Evolutionary conservation across 176 grass and related monocot species (phyloP).

Genomic region (Elaeis guineensis): DNA sequence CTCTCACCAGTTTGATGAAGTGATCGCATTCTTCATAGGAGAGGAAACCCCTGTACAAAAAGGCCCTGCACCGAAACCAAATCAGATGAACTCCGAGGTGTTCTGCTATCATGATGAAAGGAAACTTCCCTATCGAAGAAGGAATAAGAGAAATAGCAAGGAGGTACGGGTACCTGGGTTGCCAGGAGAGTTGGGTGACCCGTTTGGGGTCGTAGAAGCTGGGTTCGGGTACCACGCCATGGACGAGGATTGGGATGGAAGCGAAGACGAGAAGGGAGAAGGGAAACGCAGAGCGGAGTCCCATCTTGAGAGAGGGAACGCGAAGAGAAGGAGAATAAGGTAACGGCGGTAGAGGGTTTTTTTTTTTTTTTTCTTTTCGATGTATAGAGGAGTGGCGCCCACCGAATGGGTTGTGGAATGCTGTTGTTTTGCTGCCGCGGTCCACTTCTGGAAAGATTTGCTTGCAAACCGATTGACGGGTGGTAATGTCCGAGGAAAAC

Average conservation of each 20-base stretch:
- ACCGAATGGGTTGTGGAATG: no score
- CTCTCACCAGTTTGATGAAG: conserved; percentile 44
- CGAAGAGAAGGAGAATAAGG: not conserved
- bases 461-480: no score
- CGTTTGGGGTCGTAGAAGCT: conserved; percentile 41
- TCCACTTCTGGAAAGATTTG: no score
- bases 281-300: not conserved
- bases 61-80: conserved; percentile 29
- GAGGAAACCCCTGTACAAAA: conserved; percentile 61
- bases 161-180: conserved; percentile 33
- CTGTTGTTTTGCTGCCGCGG: no score
- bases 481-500: no score
- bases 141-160: not conserved
- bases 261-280: conserved; percentile 12
- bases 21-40: conserved; percentile 55
- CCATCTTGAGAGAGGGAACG: not conserved
- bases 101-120: no score
- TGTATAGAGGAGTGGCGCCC: no score
- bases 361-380: no score
- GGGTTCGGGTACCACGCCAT: not conserved
- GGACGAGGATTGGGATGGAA: not conserved
- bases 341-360: no score
- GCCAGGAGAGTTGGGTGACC: conserved; percentile 46
- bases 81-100: no score
- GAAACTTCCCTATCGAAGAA: not conserved